These are phyloP conservation scores for Ramichloridium luteum DNA, from an alignment of 2,329 filamentous ascomycete genomes.

Conservation along the genomic window DNA sequence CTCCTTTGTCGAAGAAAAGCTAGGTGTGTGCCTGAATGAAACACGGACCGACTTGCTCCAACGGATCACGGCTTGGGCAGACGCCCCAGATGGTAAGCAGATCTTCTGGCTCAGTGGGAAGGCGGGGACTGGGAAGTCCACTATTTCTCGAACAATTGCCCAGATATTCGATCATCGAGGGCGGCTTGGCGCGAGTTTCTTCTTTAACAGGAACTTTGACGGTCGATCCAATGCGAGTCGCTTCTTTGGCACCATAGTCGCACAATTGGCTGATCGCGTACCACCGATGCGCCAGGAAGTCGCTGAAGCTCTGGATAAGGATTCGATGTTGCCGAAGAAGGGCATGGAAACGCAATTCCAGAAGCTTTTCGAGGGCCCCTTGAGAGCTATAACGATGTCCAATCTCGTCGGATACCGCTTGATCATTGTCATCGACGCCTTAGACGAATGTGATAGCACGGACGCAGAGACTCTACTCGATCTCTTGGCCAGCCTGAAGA, in stretches of 20 bases:
- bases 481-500: not conserved
- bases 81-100: slow-evolving; percentile 8
- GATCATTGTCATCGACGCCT: slow-evolving; percentile 2
- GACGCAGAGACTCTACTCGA: not conserved
- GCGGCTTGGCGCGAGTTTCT: slow-evolving; percentile 8
- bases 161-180: slow-evolving; percentile 5
- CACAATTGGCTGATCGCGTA: not conserved
- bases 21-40: slow-evolving; percentile 11
- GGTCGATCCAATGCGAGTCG: not conserved
- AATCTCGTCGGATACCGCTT: not conserved
- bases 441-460: slow-evolving; percentile 1
- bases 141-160: slow-evolving; percentile 22
- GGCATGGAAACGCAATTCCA: not conserved
- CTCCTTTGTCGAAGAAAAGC: not conserved
- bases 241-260: not conserved
- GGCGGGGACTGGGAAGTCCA: slow-evolving; percentile 26
- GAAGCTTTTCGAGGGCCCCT: not conserved
- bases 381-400: not conserved
- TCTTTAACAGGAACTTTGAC: not conserved
- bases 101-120: slow-evolving; percentile 25
- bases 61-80: slow-evolving; percentile 16
- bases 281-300: not conserved
- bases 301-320: not conserved
- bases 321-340: not conserved
- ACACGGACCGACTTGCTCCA: slow-evolving; percentile 19